Conservation (phyloP, 2,329 filamentous ascomycete species). For the Periconia digitata region DNA sequence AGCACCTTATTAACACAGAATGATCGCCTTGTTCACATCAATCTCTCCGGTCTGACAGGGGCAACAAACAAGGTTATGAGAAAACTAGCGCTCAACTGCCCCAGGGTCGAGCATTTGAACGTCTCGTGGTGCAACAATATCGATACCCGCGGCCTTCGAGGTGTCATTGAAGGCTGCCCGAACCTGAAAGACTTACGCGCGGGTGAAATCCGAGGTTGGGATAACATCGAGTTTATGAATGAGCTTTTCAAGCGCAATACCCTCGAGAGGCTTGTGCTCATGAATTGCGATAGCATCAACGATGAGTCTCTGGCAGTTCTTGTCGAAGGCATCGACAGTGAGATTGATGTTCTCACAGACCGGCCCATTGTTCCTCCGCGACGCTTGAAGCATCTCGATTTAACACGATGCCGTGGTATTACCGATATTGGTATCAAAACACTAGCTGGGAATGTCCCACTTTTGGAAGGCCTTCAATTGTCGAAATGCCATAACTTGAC, state of each 20-base stretch:
- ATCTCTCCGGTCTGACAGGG: conserved; percentile 77
- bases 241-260: conserved; percentile 78
- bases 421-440: conserved; percentile 71
- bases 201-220: conserved; percentile 78
- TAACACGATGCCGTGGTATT: conserved; percentile 75
- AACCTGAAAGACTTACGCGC: conserved; percentile 78
- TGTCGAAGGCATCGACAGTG: conserved; percentile 73
- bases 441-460: conserved; percentile 73
- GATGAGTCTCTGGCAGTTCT: conserved; percentile 74
- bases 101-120: conserved; percentile 79
- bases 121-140: conserved; percentile 92
- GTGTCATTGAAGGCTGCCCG: conserved; percentile 71
- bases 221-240: conserved; percentile 70
- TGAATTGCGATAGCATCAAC: conserved; percentile 75
- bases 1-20: conserved; percentile 81
- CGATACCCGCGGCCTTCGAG: conserved; percentile 72
- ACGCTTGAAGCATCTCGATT: conserved; percentile 78
- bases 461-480: conserved; percentile 80
- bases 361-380: conserved; percentile 75
- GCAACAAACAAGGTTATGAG: conserved; percentile 85
- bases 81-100: conserved; percentile 79
- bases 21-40: conserved; percentile 75
- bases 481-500: conserved; percentile 75
- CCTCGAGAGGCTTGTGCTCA: conserved; percentile 79
- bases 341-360: conserved; percentile 79